Percentiles rank a stretch among this genome's conserved stretches.
Conservation (phyloP, 176 grass and related monocot genomes). For the Secale cereale region DNA sequence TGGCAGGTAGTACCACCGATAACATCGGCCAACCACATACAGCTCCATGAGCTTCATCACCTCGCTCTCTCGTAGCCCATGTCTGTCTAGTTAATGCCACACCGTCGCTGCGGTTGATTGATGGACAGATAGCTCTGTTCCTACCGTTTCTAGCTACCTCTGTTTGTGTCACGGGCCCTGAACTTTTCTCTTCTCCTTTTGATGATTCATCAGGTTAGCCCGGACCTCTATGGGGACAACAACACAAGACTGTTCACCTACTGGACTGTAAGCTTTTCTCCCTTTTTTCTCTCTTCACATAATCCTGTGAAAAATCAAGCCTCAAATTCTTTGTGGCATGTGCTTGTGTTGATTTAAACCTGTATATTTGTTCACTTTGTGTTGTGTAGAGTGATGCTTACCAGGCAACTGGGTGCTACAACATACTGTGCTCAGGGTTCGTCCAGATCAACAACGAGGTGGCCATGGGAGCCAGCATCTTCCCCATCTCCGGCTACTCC, state of each 20-base stretch:
- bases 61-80: neutral
- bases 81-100: constrained; percentile 36
- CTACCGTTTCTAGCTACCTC: neutral
- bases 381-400: constrained; percentile 75
- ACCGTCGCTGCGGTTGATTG: constrained; percentile 27
- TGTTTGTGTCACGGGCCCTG: constrained; percentile 40
- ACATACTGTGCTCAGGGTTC: constrained; percentile 88
- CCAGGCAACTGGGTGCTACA: constrained; percentile 91
- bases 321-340: neutral
- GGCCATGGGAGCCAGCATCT: constrained; percentile 88
- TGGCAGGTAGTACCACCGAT: constrained; percentile 74
- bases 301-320: neutral
- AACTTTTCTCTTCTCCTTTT: neutral
- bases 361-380: neutral
- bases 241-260: constrained; percentile 93
- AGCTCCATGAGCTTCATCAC: neutral
- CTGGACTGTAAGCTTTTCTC: constrained; percentile 74
- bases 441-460: constrained; percentile 86
- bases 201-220: constrained; percentile 64
- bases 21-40: neutral
- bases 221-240: constrained; percentile 88
- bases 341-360: neutral
- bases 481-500: constrained; percentile 66
- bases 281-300: neutral
- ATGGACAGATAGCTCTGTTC: constrained; percentile 18